A percentile compares a stretch with the other conserved stretches of the same genome.
Evolutionary conservation across 2,329 filamentous ascomycete species (phyloP).

Genomic region (Fusarium fujikuroi): DNA sequence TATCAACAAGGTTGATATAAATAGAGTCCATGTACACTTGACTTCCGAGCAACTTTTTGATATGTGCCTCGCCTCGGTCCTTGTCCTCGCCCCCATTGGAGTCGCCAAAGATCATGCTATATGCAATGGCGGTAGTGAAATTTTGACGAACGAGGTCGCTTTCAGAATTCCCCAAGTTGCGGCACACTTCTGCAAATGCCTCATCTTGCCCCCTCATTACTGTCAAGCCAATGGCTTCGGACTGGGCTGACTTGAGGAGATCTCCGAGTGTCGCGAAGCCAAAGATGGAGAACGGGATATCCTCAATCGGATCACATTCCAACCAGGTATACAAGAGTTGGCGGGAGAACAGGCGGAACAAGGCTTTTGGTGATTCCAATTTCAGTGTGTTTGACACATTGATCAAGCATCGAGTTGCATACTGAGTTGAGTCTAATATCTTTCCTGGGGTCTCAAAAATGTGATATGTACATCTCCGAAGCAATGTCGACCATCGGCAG

Average conservation of each 20-base stretch:
- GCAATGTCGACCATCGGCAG: conserved; percentile 84
- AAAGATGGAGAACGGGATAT: conserved; percentile 88
- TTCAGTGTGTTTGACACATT: conserved; percentile 73
- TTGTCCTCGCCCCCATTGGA: conserved; percentile 48
- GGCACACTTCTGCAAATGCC: conserved; percentile 69
- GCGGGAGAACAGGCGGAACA: conserved; percentile 87
- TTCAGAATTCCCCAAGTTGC: conserved; percentile 63
- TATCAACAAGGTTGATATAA: conserved; percentile 77
- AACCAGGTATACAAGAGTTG: conserved; percentile 95
- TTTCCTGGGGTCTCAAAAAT: conserved; percentile 91
- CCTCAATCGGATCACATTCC: conserved; percentile 70
- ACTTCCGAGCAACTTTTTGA: conserved; percentile 76
- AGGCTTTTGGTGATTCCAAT: conserved; percentile 71
- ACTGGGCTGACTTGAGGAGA: conserved; percentile 75
- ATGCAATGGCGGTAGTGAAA: conserved; percentile 84
- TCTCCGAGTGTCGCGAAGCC: conserved; percentile 76
- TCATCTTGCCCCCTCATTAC: conserved; percentile 81
- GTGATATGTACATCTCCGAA: conserved; percentile 89
- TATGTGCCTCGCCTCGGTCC: conserved; percentile 69
- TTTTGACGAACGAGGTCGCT: conserved; percentile 70
- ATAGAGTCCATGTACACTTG: conserved; percentile 72
- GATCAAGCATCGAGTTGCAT: conserved; percentile 78
- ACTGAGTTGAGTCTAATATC: conserved; percentile 70
- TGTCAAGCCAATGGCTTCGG: conserved; percentile 82
- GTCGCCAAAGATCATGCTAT: conserved; percentile 75